Evolutionary conservation across 306 rosid species (phyloP).

Genomic region (Luffa aegyptiaca): DNA sequence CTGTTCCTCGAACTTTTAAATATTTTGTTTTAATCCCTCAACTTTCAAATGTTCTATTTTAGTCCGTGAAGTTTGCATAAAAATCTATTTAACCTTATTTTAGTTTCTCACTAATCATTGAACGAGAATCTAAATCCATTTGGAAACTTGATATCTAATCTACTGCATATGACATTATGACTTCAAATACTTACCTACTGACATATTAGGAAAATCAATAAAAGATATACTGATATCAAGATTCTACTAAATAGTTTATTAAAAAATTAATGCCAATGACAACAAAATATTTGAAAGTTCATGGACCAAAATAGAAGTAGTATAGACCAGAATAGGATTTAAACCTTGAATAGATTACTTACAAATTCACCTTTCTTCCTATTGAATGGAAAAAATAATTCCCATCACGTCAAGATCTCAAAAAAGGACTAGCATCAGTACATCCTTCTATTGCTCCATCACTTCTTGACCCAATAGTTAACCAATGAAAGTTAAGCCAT

Average conservation of each 20-base stretch:
- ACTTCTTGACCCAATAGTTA: background rate
- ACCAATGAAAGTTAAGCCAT: background rate
- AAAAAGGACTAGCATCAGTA: background rate
- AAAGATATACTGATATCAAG: background rate
- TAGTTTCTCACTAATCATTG: too few relatives aligned
- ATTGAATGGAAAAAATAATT: background rate
- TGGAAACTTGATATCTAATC: background rate
- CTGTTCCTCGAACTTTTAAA: too few relatives aligned
- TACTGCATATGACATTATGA: background rate
- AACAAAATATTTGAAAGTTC: background rate
- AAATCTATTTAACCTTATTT: too few relatives aligned
- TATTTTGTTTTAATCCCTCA: too few relatives aligned
- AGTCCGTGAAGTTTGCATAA: too few relatives aligned
- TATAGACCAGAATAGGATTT: too few relatives aligned
- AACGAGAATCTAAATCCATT: too few relatives aligned
- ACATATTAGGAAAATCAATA: background rate
- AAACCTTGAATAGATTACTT: background rate
- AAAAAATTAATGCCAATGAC: background rate
- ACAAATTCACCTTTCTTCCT: background rate
- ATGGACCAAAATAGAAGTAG: background rate
- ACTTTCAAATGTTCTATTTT: too few relatives aligned
- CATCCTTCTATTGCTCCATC: background rate
- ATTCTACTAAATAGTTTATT: background rate
- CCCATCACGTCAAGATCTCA: background rate
- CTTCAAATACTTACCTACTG: background rate